These are phyloP conservation scores for Lagerstroemia speciosa DNA, from an alignment of 345 rosid genomes.

Conservation along the genomic window DNA sequence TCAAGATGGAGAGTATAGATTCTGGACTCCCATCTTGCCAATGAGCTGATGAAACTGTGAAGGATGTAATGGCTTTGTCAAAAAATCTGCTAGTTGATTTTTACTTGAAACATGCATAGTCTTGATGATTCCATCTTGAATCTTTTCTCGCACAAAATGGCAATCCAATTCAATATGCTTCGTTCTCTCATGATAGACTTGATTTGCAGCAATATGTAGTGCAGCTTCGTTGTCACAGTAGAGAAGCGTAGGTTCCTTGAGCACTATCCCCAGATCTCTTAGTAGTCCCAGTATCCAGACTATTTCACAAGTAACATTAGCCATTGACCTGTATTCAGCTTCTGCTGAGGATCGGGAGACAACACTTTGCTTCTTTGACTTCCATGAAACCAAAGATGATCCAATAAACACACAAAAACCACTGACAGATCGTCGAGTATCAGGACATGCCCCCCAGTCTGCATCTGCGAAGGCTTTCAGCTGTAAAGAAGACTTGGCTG, in stretches of 20 bases:
- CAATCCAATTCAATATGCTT: constrained; percentile 5
- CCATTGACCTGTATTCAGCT: neutral
- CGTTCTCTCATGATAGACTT: neutral
- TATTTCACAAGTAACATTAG: neutral
- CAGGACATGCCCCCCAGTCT: too few relatives aligned
- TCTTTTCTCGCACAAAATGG: neutral
- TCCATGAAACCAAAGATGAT: neutral
- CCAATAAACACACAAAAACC: neutral
- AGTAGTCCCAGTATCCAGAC: neutral
- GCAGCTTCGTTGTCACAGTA: neutral
- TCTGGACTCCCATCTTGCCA: too few relatives aligned
- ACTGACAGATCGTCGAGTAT: neutral
- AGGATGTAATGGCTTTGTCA: neutral
- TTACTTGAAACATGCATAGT: neutral
- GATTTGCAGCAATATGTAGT: neutral
- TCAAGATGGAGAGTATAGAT: too few relatives aligned
- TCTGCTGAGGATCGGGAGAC: neutral
- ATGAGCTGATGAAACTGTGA: neutral
- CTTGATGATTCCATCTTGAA: neutral
- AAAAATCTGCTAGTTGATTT: neutral
- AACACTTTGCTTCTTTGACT: neutral
- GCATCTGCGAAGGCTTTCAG: too few relatives aligned
- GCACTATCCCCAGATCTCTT: neutral
- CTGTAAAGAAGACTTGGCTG: too few relatives aligned
- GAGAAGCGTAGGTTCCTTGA: neutral